A percentile compares a stretch with the other conserved stretches of the same genome.
Conservation (phyloP, 352 stramenopile genomes). For the Globisporangium camurandrum region DNA sequence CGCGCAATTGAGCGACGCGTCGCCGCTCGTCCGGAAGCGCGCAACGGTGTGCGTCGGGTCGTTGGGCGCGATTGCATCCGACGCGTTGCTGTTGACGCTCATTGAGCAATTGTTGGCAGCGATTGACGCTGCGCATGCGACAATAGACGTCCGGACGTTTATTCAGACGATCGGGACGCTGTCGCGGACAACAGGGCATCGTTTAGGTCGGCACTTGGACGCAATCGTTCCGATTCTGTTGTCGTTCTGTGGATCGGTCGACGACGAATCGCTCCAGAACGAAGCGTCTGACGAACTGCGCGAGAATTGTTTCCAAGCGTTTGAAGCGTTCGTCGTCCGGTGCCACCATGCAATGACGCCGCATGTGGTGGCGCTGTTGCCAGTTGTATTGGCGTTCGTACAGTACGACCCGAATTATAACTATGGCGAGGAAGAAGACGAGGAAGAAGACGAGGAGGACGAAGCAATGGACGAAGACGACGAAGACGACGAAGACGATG, state of each 20-base stretch:
- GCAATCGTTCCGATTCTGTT: conserved; percentile 95
- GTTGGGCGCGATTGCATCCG: conserved; percentile 92
- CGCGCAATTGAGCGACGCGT: conserved; percentile 71
- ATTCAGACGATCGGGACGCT: conserved; percentile 98
- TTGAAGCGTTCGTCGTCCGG: conserved; percentile 95
- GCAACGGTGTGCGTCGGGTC: conserved; percentile 92
- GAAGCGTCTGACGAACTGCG: conserved; percentile 93
- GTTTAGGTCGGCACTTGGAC: conserved; percentile 92
- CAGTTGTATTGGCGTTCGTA: conserved; percentile 90
- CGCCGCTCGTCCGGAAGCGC: conserved; percentile 93
- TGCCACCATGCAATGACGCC: conserved; percentile 94
- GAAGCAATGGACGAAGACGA: conserved; percentile 81
- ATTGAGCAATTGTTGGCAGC: conserved; percentile 90
- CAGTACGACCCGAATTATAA: conserved; percentile 99
- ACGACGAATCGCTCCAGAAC: conserved; percentile 91
- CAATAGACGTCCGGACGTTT: conserved; percentile 84
- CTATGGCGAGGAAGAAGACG: conserved; percentile 91
- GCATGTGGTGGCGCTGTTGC: conserved; percentile 91
- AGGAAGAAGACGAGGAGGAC: conserved; percentile 84
- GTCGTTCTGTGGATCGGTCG: conserved; percentile 89
- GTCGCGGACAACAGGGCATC: conserved; percentile 92
- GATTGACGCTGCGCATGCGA: conserved; percentile 74
- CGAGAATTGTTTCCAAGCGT: conserved; percentile 97
- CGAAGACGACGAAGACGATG: conserved; percentile 74
- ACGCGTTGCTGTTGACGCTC: conserved; percentile 90